Evolutionary conservation across 768 basidiomycete species (phyloP).

Genomic region (Boletus tylopilopsis): DNA sequence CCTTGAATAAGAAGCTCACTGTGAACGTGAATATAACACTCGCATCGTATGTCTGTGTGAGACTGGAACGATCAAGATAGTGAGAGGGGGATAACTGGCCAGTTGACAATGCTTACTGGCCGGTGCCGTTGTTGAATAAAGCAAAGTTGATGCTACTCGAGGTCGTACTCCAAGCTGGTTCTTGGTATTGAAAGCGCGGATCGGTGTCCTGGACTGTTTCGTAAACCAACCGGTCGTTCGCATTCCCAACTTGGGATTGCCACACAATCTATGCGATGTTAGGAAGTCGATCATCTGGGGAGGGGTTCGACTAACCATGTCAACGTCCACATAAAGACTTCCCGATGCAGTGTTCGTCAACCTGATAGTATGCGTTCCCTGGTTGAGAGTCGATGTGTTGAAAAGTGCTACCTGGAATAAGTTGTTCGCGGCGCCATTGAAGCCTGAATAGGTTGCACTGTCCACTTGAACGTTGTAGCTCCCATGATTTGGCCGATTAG

Average conservation of each 20-base stretch:
- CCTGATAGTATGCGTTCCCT: conserved; percentile 35
- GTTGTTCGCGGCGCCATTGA: conserved; percentile 27
- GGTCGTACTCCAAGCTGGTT: conserved; percentile 35
- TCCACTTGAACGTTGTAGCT: conserved; percentile 43
- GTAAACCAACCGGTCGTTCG: conserved; percentile 7
- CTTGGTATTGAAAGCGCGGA: conserved; percentile 37
- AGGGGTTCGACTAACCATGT: conserved; percentile 33
- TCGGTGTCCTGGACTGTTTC: conserved; percentile 35
- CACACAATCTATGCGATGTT: conserved; percentile 22
- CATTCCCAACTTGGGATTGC: conserved; percentile 26
- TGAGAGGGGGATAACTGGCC: background rate
- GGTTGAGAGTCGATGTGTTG: conserved; percentile 29
- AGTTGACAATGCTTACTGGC: conserved; percentile 32
- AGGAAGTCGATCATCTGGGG: background rate
- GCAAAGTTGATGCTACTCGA: conserved; percentile 30
- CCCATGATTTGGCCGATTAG: conserved; percentile 47
- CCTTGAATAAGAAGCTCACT: conserved; percentile 26
- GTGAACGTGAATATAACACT: conserved; percentile 37
- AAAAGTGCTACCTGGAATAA: conserved; percentile 44
- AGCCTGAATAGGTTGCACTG: conserved; percentile 21
- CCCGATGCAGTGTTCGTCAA: conserved; percentile 34
- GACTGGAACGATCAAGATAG: conserved; percentile 19
- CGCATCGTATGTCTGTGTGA: conserved; percentile 34
- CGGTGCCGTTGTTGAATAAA: conserved; percentile 40
- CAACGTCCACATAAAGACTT: conserved; percentile 39